phyloP scores from a whole-genome alignment of 768 basidiomycete genomes.

The Mycena maculata region DNA sequence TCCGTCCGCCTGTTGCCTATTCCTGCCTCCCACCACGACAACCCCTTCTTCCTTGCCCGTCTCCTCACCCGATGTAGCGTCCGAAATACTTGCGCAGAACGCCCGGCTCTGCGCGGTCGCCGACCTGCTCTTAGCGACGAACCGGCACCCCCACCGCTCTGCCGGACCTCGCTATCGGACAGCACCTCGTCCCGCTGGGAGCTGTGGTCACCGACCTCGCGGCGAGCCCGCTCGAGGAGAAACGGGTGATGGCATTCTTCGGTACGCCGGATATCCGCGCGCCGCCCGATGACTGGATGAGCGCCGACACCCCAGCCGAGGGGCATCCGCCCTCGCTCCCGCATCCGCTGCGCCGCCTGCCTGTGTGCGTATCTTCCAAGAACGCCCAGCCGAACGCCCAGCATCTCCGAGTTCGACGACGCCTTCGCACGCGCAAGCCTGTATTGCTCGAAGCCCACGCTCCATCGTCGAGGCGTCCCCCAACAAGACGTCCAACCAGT shows the following conservation, averaged over 20 bases:
- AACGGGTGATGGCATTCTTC: constrained; percentile 21
- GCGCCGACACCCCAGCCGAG: constrained; percentile 47
- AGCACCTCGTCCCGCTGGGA: constrained; percentile 72
- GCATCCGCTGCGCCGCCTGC: constrained; percentile 49
- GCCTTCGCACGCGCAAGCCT: constrained; percentile 47
- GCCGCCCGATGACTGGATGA: constrained; percentile 49
- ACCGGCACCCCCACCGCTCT: constrained; percentile 45
- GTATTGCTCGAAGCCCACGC: constrained; percentile 30
- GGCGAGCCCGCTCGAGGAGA: constrained; percentile 27
- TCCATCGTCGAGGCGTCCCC: constrained; percentile 30
- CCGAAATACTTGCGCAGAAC: constrained; percentile 62
- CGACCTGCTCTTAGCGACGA: constrained; percentile 67
- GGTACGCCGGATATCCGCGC: constrained; percentile 15
- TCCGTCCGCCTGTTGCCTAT: constrained; percentile 18
- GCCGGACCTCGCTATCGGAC: constrained; percentile 47
- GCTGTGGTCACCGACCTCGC: constrained; percentile 48
- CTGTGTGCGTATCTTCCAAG: constrained; percentile 16
- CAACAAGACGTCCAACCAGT: constrained; percentile 24
- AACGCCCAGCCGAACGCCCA: constrained; percentile 48
- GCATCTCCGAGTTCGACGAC: constrained; percentile 63
- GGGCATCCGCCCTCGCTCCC: constrained; percentile 51
- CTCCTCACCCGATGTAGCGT: constrained; percentile 69
- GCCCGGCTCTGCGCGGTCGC: constrained; percentile 62
- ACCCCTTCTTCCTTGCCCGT: constrained; percentile 73
- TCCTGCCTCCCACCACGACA: constrained; percentile 45